Evolutionary conservation across 208 protist species (phyloP).

Genomic region (Tritrichomonas foetus): DNA sequence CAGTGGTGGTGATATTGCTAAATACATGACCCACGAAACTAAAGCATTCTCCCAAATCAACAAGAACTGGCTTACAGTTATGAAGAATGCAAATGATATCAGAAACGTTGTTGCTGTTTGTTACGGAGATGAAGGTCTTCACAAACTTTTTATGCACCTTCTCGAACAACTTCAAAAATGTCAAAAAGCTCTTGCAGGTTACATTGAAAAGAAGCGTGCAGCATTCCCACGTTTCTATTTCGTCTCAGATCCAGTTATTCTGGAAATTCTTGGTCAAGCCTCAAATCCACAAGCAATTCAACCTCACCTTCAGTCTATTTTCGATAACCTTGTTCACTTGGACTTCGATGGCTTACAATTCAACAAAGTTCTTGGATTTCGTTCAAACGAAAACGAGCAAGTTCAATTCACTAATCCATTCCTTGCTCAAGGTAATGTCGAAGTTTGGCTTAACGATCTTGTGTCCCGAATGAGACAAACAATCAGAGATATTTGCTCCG

Average conservation of each 20-base stretch:
- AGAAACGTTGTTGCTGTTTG: conserved; percentile 85
- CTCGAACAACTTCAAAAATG: conserved; percentile 88
- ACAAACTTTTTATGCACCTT: conserved; percentile 75
- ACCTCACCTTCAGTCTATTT: conserved; percentile 46
- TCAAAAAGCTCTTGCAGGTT: conserved; percentile 88
- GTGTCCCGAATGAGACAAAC: conserved; percentile 56
- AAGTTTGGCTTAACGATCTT: conserved; percentile 66
- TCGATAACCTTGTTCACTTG: conserved; percentile 43
- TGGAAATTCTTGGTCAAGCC: conserved; percentile 90
- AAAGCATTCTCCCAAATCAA: conserved; percentile 87
- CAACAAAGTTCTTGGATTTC: conserved; percentile 48
- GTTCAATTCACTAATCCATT: conserved; percentile 59
- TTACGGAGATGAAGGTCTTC: conserved; percentile 80
- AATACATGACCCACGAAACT: conserved; percentile 87
- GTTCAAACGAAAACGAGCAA: conserved; percentile 55
- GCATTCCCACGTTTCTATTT: conserved; percentile 97
- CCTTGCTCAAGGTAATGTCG: conserved; percentile 62
- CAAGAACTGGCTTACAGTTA: conserved; percentile 83
- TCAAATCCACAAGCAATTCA: conserved; percentile 51
- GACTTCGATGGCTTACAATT: conserved; percentile 41
- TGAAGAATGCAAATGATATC: conserved; percentile 84
- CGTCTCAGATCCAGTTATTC: conserved; percentile 86
- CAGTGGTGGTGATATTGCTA: conserved; percentile 84
- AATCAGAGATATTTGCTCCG: not conserved
- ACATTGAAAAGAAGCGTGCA: conserved; percentile 90